Evolutionary conservation across 345 rosid genomes (phyloP).

Genomic region (Populus alba): DNA sequence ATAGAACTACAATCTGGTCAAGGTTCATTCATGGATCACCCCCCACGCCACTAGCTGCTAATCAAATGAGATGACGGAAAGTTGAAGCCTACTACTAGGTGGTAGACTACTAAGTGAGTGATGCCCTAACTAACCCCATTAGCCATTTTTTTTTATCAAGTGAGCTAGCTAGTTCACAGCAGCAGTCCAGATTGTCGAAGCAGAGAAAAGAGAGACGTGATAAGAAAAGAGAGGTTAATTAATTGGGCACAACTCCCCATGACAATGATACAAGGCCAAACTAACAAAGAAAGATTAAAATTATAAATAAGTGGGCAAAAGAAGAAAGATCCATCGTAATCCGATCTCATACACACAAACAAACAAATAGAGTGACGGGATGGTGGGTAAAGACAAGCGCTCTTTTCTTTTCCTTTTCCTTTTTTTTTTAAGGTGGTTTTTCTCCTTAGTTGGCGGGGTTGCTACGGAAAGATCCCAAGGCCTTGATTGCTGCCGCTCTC

Average conservation of each 20-base stretch:
- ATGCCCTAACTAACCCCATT: background rate
- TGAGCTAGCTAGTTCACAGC: too few species aligned
- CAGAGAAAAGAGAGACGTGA: too few species aligned
- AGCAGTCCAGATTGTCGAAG: too few species aligned
- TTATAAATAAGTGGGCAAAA: background rate
- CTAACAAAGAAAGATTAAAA: conserved; percentile 17
- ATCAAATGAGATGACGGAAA: too few species aligned
- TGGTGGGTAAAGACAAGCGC: conserved; percentile 1
- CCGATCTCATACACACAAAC: conserved; percentile 28
- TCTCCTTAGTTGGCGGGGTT: conserved; percentile 42
- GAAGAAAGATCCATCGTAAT: conserved; percentile 1
- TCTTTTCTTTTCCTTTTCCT: background rate
- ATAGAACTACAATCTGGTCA: background rate
- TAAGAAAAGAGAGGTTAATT: background rate
- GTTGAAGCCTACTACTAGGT: too few species aligned
- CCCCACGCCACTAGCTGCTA: background rate
- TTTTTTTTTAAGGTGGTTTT: too few species aligned
- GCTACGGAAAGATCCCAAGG: conserved; percentile 70
- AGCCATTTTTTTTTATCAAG: background rate
- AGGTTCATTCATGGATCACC: background rate
- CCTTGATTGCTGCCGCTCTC: conserved; percentile 59
- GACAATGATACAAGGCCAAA: conserved; percentile 24
- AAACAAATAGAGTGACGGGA: conserved; percentile 12
- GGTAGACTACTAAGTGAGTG: too few species aligned
- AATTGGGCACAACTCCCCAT: conserved; percentile 8